A percentile compares a stretch with the other conserved stretches of the same genome.
Evolutionary conservation across 2,329 filamentous ascomycete species (phyloP).

Genomic region (Myriosclerotinia scirpicola): DNA sequence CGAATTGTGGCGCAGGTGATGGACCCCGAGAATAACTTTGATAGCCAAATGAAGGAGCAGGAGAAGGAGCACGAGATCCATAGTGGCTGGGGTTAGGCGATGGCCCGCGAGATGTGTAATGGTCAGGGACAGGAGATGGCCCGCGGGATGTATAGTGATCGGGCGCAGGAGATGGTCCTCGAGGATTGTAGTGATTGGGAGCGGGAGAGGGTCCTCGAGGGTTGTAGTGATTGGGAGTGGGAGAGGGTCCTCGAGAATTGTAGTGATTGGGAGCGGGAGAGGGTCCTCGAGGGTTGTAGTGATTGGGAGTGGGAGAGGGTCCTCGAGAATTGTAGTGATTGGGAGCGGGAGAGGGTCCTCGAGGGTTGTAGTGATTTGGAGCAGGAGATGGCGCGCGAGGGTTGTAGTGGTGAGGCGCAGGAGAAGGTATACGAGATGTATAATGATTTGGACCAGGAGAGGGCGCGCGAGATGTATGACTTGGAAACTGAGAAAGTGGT

Average conservation of each 20-base stretch:
- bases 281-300: background rate
- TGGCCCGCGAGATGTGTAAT: slow-evolving; percentile 38
- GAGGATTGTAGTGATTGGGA: background rate
- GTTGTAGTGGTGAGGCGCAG: slow-evolving; percentile 36
- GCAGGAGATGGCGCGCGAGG: slow-evolving; percentile 41
- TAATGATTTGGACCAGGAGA: slow-evolving; percentile 15
- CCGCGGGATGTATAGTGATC: slow-evolving; percentile 4
- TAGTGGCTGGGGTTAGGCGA: slow-evolving; percentile 39
- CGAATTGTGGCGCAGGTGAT: slow-evolving; percentile 43
- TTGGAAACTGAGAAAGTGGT: slow-evolving; percentile 29
- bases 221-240: slow-evolving; percentile 38
- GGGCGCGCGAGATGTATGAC: slow-evolving; percentile 12
- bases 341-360: slow-evolving; percentile 34
- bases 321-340: slow-evolving; percentile 1
- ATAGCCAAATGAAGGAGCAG: slow-evolving; percentile 37
- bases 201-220: slow-evolving; percentile 35
- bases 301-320: slow-evolving; percentile 29
- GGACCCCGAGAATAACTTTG: slow-evolving; percentile 42
- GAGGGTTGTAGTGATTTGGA: slow-evolving; percentile 39
- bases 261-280: slow-evolving; percentile 6
- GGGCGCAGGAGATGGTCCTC: background rate
- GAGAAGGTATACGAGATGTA: slow-evolving; percentile 4
- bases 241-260: slow-evolving; percentile 5
- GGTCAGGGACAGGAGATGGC: slow-evolving; percentile 32
- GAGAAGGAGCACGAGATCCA: slow-evolving; percentile 42